phyloP scores from a whole-genome alignment of 257 asterid genomes.

The Schizonepeta tenuifolia region DNA sequence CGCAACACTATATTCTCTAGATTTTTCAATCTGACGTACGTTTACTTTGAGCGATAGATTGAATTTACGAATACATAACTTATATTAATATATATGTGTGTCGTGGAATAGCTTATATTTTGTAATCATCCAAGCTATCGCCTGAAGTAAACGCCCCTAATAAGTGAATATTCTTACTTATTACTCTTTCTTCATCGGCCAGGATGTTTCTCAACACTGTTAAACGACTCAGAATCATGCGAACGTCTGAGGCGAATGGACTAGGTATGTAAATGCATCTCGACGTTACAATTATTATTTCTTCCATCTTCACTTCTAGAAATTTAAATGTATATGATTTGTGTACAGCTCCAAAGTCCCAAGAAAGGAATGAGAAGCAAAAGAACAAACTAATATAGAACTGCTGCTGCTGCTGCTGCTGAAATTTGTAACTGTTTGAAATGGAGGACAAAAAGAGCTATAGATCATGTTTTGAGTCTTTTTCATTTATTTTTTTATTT shows the following conservation, averaged over 20 bases:
- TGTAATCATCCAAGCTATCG: too few species aligned
- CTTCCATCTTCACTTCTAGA: neutral
- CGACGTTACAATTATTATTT: neutral
- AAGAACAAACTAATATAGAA: constrained; percentile 52
- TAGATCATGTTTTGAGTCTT: constrained; percentile 35
- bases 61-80: neutral
- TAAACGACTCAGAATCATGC: constrained; percentile 86
- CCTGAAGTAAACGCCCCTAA: neutral
- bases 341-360: constrained; percentile 56
- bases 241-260: constrained; percentile 78
- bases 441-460: constrained; percentile 24
- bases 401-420: constrained; percentile 3
- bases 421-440: constrained; percentile 25
- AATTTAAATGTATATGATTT: neutral
- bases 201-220: constrained; percentile 87
- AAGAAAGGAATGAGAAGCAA: constrained; percentile 52
- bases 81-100: too few species aligned
- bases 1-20: neutral
- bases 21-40: neutral
- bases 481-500: neutral
- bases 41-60: neutral
- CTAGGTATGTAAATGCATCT: constrained; percentile 49
- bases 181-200: neutral
- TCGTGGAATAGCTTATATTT: too few species aligned
- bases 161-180: too few species aligned